Evolutionary conservation across 352 stramenopile species (phyloP).

Genomic region (Thraustotheca clavata): DNA sequence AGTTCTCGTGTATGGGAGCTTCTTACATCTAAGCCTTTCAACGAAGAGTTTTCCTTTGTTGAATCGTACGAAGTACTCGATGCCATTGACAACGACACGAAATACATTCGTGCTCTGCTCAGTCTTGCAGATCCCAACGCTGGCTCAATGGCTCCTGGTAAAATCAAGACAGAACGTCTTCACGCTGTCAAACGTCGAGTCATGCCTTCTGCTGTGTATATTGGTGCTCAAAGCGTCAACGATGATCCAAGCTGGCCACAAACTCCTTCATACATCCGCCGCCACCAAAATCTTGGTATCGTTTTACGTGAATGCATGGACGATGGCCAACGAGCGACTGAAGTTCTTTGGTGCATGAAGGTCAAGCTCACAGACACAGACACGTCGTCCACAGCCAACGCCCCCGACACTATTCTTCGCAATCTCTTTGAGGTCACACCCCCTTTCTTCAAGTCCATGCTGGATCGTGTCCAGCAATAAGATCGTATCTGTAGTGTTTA

Average conservation of each 20-base stretch:
- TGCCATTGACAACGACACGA: constrained; percentile 60
- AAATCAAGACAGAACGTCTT: constrained; percentile 79
- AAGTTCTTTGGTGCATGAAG: constrained; percentile 78
- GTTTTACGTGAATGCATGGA: constrained; percentile 76
- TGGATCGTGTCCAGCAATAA: constrained; percentile 42
- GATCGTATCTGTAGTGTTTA: not conserved
- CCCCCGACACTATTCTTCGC: constrained; percentile 80
- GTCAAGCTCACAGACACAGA: constrained; percentile 68
- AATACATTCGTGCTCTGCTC: constrained; percentile 73
- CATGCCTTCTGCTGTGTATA: constrained; percentile 56
- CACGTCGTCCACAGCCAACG: constrained; percentile 65
- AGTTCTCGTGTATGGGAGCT: constrained; percentile 58
- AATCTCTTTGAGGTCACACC: constrained; percentile 83
- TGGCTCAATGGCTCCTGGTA: constrained; percentile 46
- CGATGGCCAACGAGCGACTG: constrained; percentile 49
- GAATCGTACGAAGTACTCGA: constrained; percentile 63
- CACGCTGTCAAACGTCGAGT: constrained; percentile 74
- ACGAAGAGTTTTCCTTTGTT: constrained; percentile 80
- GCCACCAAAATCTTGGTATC: constrained; percentile 61
- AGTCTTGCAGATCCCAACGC: constrained; percentile 76
- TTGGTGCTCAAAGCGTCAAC: constrained; percentile 50
- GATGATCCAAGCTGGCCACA: constrained; percentile 69
- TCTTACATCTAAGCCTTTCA: constrained; percentile 54
- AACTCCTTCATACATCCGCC: constrained; percentile 51
- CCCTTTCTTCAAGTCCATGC: constrained; percentile 75